phyloP scores from a whole-genome alignment of 306 rosid genomes.

The Malus fusca region DNA sequence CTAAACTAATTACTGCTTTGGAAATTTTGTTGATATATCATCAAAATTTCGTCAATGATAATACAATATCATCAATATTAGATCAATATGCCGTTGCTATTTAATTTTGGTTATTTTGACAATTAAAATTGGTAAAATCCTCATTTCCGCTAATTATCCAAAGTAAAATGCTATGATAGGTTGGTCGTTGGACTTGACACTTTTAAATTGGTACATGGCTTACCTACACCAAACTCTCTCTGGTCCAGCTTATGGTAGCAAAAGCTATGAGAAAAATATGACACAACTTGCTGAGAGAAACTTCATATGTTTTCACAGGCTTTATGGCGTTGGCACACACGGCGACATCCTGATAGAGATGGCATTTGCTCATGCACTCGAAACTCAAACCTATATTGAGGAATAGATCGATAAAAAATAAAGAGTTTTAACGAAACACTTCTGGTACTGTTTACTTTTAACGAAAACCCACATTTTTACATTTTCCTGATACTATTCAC shows the following conservation, averaged over 20 bases:
- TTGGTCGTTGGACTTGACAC: no score
- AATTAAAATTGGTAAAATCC: no score
- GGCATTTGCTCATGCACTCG: background rate
- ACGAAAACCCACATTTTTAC: no score
- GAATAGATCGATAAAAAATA: no score
- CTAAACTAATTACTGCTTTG: no score
- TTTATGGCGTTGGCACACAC: background rate
- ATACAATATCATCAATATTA: no score
- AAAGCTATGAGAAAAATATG: background rate
- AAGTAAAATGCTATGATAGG: background rate
- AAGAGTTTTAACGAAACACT: no score
- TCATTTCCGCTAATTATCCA: background rate
- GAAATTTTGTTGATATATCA: background rate
- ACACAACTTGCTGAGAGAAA: background rate
- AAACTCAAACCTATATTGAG: background rate
- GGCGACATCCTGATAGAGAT: background rate
- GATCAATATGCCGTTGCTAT: background rate
- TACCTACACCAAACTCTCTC: background rate
- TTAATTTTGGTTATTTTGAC: background rate
- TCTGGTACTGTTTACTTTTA: no score
- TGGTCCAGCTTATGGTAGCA: background rate
- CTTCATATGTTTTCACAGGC: background rate
- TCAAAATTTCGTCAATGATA: background rate
- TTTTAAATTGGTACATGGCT: background rate
- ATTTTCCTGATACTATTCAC: fast-evolving